Percentiles rank a stretch among this genome's conserved stretches.
These are phyloP conservation scores for Naumovozyma baii DNA, from an alignment of 805 yeast genomes.

Conservation along the genomic window DNA sequence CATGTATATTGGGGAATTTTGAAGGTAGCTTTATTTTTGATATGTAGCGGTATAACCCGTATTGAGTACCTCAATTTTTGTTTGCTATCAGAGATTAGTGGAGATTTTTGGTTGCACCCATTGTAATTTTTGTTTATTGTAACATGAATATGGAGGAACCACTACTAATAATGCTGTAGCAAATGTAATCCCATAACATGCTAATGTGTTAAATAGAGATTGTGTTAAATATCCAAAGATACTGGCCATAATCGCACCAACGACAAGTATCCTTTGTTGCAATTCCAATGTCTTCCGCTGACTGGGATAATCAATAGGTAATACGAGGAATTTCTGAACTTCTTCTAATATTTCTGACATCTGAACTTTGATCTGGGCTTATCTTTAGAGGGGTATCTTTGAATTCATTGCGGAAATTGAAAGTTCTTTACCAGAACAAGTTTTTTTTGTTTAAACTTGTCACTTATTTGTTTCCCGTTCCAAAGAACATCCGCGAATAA, in stretches of 20 bases:
- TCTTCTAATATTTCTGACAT: conserved; percentile 30
- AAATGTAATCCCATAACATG: conserved; percentile 32
- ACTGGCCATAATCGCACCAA: conserved; percentile 32
- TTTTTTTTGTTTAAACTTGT: too few species aligned
- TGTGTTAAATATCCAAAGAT: conserved; percentile 41
- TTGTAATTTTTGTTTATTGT: conserved; percentile 37
- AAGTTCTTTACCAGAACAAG: too few species aligned
- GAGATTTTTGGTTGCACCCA: neutral
- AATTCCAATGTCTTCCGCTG: conserved; percentile 18
- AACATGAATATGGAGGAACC: conserved; percentile 52
- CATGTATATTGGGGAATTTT: too few species aligned
- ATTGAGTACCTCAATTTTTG: too few species aligned
- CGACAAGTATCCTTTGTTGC: conserved; percentile 10
- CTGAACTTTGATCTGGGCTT: too few species aligned
- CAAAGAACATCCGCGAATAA: too few species aligned
- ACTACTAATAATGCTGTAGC: conserved; percentile 31
- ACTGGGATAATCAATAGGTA: conserved; percentile 29
- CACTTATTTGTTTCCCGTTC: too few species aligned
- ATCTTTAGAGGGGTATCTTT: neutral
- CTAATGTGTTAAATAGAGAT: conserved; percentile 34
- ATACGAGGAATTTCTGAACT: conserved; percentile 18
- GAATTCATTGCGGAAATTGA: too few species aligned
- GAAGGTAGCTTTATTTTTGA: too few species aligned
- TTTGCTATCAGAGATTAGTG: neutral
- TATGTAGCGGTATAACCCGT: too few species aligned